Conservation (phyloP, 345 rosid genomes). For the Hevea brasiliensis region DNA sequence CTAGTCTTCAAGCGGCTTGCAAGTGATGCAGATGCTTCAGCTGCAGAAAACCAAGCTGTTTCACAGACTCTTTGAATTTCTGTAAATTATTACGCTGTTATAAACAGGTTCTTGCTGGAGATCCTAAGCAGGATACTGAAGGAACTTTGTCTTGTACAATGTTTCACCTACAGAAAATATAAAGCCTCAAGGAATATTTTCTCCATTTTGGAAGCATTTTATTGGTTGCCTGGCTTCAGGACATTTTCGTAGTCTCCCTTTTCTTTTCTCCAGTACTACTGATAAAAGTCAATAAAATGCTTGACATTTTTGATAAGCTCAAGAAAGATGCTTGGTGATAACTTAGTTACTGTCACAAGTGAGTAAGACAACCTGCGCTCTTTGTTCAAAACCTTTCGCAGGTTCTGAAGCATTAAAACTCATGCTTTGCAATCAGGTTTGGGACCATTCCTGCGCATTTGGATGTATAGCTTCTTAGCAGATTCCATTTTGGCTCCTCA, state of each 20-base stretch:
- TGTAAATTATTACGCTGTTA: neutral
- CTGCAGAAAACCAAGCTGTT: conserved; percentile 38
- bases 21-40: conserved; percentile 26
- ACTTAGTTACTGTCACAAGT: too few relatives aligned
- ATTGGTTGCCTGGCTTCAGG: neutral
- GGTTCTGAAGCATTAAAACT: conserved; percentile 72
- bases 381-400: conserved; percentile 23
- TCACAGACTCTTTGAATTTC: conserved; percentile 27
- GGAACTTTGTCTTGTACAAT: conserved; percentile 8
- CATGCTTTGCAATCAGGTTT: conserved; percentile 70
- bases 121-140: neutral
- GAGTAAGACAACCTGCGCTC: neutral
- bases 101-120: neutral
- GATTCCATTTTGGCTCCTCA: conserved; percentile 54
- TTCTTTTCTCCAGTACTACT: too few relatives aligned
- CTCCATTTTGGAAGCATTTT: neutral
- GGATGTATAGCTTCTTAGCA: conserved; percentile 57
- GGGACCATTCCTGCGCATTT: conserved; percentile 56
- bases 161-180: neutral
- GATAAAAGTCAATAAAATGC: too few relatives aligned
- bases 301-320: neutral
- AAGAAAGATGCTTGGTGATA: neutral
- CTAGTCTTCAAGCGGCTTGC: conserved; percentile 57
- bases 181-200: neutral
- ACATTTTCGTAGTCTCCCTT: neutral